Percentiles rank a stretch among this genome's conserved stretches.
Conservation (phyloP, 208 protist species). For the Leishmania lainsoni region DNA sequence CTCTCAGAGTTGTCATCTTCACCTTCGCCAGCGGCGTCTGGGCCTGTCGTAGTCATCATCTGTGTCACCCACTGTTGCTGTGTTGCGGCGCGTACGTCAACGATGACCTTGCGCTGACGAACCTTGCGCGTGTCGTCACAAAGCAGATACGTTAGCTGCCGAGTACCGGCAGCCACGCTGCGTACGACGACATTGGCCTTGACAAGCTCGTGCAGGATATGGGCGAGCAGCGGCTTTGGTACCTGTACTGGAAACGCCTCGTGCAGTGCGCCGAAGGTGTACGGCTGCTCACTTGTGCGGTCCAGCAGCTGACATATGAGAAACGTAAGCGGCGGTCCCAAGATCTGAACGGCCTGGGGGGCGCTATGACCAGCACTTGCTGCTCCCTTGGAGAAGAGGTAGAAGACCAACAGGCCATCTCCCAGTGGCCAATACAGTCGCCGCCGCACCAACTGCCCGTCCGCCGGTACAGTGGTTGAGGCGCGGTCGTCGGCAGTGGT, state of each 20-base stretch:
- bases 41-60: constrained; percentile 21
- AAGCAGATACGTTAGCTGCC: constrained; percentile 48
- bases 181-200: constrained; percentile 53
- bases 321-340: constrained; percentile 52
- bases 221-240: constrained; percentile 53
- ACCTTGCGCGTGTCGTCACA: constrained; percentile 34
- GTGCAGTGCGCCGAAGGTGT: constrained; percentile 54
- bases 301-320: constrained; percentile 64
- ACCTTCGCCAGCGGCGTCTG: constrained; percentile 10
- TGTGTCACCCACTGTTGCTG: constrained; percentile 37
- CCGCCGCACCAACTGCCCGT: constrained; percentile 26
- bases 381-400: constrained; percentile 29
- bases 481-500: constrained; percentile 14
- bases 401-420: constrained; percentile 42
- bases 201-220: constrained; percentile 58
- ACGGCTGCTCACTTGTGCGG: constrained; percentile 14
- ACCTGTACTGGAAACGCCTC: constrained; percentile 40
- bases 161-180: constrained; percentile 22
- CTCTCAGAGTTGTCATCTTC: background rate
- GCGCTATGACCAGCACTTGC: background rate
- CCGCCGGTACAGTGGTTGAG: constrained; percentile 19
- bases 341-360: constrained; percentile 30
- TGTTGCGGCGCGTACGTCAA: constrained; percentile 44
- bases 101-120: constrained; percentile 38
- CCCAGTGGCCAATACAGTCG: constrained; percentile 42